Conservation (phyloP, 1,284 basidiomycete species). For the Ceratobasidium sp. region DNA sequence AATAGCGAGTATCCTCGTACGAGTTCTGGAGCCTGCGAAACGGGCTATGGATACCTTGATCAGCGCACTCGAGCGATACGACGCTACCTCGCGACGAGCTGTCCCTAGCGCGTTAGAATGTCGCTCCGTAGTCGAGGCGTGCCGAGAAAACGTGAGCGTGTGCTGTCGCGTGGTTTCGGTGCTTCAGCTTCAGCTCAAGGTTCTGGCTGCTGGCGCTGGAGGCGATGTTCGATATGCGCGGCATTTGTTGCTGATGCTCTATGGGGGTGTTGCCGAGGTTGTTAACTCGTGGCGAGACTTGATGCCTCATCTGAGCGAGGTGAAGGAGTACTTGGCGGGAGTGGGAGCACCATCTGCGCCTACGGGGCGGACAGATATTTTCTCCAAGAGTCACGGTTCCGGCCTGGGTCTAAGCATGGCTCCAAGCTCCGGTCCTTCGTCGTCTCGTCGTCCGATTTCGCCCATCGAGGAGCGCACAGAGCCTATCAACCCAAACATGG, state of each 20-base stretch:
- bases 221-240: slow-evolving; percentile 86
- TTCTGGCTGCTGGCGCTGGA: slow-evolving; percentile 71
- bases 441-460: slow-evolving; percentile 26
- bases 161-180: slow-evolving; percentile 91
- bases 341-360: slow-evolving; percentile 57
- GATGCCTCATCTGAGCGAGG: slow-evolving; percentile 74
- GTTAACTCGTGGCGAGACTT: slow-evolving; percentile 86
- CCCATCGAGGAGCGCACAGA: slow-evolving; percentile 36
- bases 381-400: slow-evolving; percentile 48
- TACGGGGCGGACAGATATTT: slow-evolving; percentile 61
- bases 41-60: slow-evolving; percentile 87
- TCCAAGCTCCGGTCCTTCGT: slow-evolving; percentile 38
- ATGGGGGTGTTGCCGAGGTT: slow-evolving; percentile 91
- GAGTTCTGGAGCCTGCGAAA: slow-evolving; percentile 87
- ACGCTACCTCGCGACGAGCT: slow-evolving; percentile 77
- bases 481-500: slow-evolving; percentile 11
- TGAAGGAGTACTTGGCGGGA: slow-evolving; percentile 52
- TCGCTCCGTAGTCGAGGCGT: slow-evolving; percentile 82
- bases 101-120: slow-evolving; percentile 79
- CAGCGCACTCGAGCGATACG: slow-evolving; percentile 91
- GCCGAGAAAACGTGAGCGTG: slow-evolving; percentile 84
- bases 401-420: slow-evolving; percentile 45
- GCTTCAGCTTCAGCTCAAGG: slow-evolving; percentile 82
- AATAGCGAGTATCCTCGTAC: slow-evolving; percentile 79
- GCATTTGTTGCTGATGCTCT: slow-evolving; percentile 87